Evolutionary conservation across 768 basidiomycete species (phyloP), one percentile per base, ranked within the genome.

Genomic region (Tephrocybe sp.): DNA sequence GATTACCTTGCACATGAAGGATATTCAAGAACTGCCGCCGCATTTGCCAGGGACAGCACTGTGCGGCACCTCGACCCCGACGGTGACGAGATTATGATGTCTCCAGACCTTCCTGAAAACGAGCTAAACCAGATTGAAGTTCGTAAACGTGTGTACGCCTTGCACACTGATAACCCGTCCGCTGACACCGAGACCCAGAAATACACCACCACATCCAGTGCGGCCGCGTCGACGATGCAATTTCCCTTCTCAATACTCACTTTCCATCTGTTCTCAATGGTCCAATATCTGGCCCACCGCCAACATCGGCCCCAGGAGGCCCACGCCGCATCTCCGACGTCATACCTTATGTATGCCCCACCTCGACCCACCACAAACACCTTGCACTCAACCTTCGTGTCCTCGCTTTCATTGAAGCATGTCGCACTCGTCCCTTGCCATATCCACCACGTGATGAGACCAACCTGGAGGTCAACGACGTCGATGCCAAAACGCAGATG

Each of bases 331-430:
- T 64, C 52, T 71, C 60, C 53, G 68, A 58, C 34, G 71, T 58
- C 32, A 66, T 78, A 38, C 68, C 77, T 49, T 86, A 82, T 55
- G 65, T 79, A 17, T 70, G 80, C 20, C 69, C 82, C 3, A 85
- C 81, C 1, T 86, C 92, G 5, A 75, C 84, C 22, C 76, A 86
- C 41, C 87, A 92, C n/a, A 66, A 73, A 1, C 90, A 93, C 59
- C 75, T 96, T 46, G 72, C 74, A 14, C 78, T 98, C 54, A 94
- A 97, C 63, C 83, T 98, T 34, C 87, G 86, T 44, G 89, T 97
- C 42, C 84, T 89, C 36, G 80, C 82, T 1, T 98, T 97, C 70
- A 84, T 90, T 61, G 95, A 98, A 67, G 79, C 85, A 17, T 84
- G 91, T 56, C 83, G 92, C 23, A 87, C 87, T 2, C 64, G 79